Percentiles rank a stretch among this genome's conserved stretches.
These are phyloP conservation scores for Fusarium sambucinum DNA, from an alignment of 2,329 filamentous ascomycete species.

Conservation along the genomic window DNA sequence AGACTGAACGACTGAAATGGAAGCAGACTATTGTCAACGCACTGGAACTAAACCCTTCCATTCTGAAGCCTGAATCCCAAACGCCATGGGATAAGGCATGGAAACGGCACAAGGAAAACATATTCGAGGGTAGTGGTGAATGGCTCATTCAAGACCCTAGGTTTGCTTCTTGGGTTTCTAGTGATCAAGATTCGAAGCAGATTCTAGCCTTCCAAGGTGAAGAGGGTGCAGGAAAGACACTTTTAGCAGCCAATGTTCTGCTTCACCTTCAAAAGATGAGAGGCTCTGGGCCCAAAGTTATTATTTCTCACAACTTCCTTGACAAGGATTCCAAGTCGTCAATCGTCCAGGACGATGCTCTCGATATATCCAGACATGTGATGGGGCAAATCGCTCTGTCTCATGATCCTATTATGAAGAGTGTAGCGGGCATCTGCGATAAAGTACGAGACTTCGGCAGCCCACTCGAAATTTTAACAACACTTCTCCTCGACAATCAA, in stretches of 20 bases:
- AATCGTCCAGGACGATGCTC: background rate
- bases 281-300: background rate
- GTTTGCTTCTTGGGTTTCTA: background rate
- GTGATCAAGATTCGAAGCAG: background rate
- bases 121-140: background rate
- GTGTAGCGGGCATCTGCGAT: background rate
- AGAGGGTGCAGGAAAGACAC: conserved; percentile 3
- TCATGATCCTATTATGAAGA: background rate
- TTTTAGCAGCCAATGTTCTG: background rate
- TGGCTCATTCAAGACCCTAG: background rate
- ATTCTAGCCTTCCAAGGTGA: background rate
- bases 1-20: background rate
- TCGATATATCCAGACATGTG: background rate
- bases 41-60: background rate
- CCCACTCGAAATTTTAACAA: background rate
- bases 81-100: background rate
- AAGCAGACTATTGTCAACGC: background rate
- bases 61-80: background rate
- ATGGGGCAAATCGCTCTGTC: background rate
- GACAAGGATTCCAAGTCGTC: background rate
- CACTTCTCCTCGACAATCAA: background rate
- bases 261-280: background rate
- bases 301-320: background rate
- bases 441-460: background rate
- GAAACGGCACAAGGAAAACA: background rate